A percentile compares a stretch with the other conserved stretches of the same genome.
Conservation (phyloP, 441 rosid species). For the Manihot esculenta region DNA sequence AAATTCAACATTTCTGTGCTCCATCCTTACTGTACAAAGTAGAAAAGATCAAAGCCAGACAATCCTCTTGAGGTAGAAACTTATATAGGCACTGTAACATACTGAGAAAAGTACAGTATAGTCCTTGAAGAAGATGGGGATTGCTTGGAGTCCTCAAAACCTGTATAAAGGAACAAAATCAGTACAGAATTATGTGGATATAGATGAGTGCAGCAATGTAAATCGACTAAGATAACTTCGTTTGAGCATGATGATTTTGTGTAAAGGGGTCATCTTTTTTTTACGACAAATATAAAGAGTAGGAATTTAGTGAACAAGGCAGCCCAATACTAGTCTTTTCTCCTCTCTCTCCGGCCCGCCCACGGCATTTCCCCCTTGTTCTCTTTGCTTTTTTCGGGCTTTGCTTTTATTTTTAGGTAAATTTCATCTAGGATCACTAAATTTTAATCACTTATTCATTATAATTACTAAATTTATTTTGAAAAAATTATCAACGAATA, state of each 20-base stretch:
- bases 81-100: neutral
- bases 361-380: too few relatives aligned
- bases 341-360: too few relatives aligned
- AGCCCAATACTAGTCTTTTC: neutral
- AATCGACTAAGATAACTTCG: neutral
- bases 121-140: neutral
- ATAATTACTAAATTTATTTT: too few relatives aligned
- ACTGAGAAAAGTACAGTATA: neutral
- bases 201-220: neutral
- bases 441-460: too few relatives aligned
- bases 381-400: too few relatives aligned
- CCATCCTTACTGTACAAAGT: slow-evolving; percentile 26
- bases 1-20: slow-evolving; percentile 20
- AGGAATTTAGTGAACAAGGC: neutral
- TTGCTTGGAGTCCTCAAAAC: neutral
- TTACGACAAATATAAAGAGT: too few relatives aligned
- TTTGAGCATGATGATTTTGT: neutral
- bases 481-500: too few relatives aligned
- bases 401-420: too few relatives aligned
- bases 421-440: too few relatives aligned
- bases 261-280: neutral
- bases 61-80: neutral
- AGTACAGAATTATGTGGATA: neutral
- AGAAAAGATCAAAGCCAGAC: slow-evolving; percentile 1
- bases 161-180: neutral